Percentiles rank a stretch among this genome's conserved stretches.
Evolutionary conservation across 2,329 filamentous ascomycete species (phyloP).

Genomic region (Stemphylium vesicarium): DNA sequence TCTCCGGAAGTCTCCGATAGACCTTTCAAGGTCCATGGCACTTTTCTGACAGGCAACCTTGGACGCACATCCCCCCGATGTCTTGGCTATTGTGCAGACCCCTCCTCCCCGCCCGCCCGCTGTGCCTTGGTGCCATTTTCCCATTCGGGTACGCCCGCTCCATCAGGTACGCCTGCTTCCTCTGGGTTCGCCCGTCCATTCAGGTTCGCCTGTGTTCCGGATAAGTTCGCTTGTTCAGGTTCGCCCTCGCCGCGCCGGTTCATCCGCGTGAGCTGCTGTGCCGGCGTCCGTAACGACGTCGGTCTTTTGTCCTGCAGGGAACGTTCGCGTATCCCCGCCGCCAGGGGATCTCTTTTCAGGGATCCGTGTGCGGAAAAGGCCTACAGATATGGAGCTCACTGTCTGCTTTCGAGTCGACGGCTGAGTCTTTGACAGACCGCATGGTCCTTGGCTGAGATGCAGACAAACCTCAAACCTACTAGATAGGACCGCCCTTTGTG

Average conservation of each 20-base stretch:
- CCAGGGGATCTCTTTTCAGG: constrained; percentile 27
- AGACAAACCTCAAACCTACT: constrained; percentile 23
- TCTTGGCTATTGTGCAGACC: constrained; percentile 19
- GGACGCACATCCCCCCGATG: constrained; percentile 18
- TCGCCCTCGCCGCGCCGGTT: background rate
- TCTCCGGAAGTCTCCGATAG: constrained; percentile 23
- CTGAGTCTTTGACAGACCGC: constrained; percentile 32
- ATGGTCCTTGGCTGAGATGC: constrained; percentile 35
- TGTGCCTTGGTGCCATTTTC: constrained; percentile 5
- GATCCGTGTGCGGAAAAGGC: constrained; percentile 35
- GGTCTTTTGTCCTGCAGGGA: constrained; percentile 29
- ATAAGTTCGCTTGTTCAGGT: constrained; percentile 10
- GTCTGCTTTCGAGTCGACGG: constrained; percentile 6
- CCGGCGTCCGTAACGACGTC: background rate
- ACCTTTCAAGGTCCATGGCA: constrained; percentile 32
- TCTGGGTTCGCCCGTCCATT: constrained; percentile 6
- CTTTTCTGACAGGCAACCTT: constrained; percentile 27
- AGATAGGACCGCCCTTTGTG: background rate
- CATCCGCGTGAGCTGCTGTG: background rate
- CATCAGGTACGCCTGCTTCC: constrained; percentile 17
- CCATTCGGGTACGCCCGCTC: constrained; percentile 10
- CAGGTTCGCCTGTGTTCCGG: constrained; percentile 11
- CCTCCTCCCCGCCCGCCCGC: background rate
- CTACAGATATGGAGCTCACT: constrained; percentile 32
- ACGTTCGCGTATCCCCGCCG: constrained; percentile 25